Evolutionary conservation across 805 yeast genomes (phyloP), one percentile per base, ranked within the genome.

Genomic region (Lachancea meyersii): DNA sequence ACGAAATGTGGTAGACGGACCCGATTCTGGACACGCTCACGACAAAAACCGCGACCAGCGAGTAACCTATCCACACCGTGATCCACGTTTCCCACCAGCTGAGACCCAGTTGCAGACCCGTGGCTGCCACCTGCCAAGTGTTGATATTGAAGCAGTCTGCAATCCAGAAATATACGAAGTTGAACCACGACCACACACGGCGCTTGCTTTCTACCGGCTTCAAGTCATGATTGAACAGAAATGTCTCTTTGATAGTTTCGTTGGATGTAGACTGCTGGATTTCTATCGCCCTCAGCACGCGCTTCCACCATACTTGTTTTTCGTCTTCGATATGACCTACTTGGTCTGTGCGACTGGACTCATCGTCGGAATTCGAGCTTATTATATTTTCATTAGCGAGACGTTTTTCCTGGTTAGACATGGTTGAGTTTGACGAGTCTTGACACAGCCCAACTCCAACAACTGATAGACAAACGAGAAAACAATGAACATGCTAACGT

Each of bases 51-150:
- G 84, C 93, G 48, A 85, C 78, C 36, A 84, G 63, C 16, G 71
- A 57, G 61, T 87, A 87, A 5, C 96, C 96, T 14, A 87, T 48
- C 93, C 95, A 86, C 20, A 87, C 93, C 1, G 93, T 76, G 30
- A 87, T 65, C 94, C 95, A 87, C 10, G 84, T 79, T 58, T 81
- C 88, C 94, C 95, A 87, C 95, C 95, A 86, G 14, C 81, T 75
- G 64, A 87, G 67, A 9, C 93, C 93, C 18, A 79, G 77, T 41
- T 72, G 69, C 44, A 83, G 81, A 54, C 95, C 95, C 0, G 95
- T 83, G 7, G 91, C 80, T 2, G 95, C 95, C 53, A 87, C 86
- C 68, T 84, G 88, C 87, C 91, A 86, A 5, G 96, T 86, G 61
- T 85, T 86, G 58, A 87, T 79, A 64, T 87, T 87, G 68, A 87